These are phyloP conservation scores for Phyllosticta paracitricarpa DNA, from an alignment of 2,329 filamentous ascomycete genomes.

Conservation along the genomic window DNA sequence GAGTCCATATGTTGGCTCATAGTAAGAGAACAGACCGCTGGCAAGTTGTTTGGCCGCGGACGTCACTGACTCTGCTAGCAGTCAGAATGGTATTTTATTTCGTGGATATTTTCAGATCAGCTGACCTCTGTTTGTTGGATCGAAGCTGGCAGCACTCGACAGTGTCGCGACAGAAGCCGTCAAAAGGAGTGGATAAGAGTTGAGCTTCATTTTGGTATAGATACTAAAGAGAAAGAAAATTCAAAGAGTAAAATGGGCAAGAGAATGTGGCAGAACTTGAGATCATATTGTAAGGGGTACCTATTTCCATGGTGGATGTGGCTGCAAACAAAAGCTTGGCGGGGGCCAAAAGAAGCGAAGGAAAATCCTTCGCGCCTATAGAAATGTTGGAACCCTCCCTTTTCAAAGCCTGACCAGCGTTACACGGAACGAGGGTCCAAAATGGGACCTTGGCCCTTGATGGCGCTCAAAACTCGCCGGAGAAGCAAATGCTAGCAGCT, in stretches of 20 bases:
- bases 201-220: not conserved
- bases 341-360: not conserved
- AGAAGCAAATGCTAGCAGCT: not conserved
- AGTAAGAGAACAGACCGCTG: not conserved
- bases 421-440: not conserved
- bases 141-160: not conserved
- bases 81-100: not conserved
- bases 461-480: not conserved
- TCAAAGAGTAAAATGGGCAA: not conserved
- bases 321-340: not conserved
- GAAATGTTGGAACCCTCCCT: not conserved
- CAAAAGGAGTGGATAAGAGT: not conserved
- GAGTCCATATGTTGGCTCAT: constrained; percentile 28
- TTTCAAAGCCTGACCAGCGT: not conserved
- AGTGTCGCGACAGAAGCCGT: not conserved
- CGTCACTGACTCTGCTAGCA: not conserved
- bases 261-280: not conserved
- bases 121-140: not conserved
- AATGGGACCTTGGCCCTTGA: not conserved
- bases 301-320: not conserved
- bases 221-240: not conserved
- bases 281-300: not conserved
- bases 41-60: not conserved
- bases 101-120: not conserved
- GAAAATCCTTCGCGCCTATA: not conserved